Evolutionary conservation across 805 yeast species (phyloP).

Genomic region (Yamadazyma nakazawae): DNA sequence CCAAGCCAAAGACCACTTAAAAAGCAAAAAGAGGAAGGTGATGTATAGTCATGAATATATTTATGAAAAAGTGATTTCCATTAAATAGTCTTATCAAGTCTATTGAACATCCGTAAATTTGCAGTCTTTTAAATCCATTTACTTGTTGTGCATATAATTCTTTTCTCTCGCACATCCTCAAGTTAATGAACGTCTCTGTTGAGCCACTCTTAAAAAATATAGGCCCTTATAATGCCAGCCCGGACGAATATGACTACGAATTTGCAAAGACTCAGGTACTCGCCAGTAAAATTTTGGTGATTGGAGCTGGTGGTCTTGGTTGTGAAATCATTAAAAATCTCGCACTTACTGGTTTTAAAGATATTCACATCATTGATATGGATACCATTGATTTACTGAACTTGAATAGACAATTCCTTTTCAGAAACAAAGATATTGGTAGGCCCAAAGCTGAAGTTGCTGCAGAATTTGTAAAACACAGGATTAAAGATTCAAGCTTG

Average conservation of each 20-base stretch:
- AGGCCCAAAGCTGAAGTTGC: conserved; percentile 65
- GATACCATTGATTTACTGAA: conserved; percentile 78
- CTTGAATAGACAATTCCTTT: conserved; percentile 72
- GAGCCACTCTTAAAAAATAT: conserved; percentile 14
- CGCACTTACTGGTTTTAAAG: conserved; percentile 63
- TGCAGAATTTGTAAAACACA: conserved; percentile 47
- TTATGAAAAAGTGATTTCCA: not conserved
- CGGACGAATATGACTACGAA: conserved; percentile 27
- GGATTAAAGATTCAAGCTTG: conserved; percentile 39
- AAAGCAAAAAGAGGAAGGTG: conserved; percentile 17
- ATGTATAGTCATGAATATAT: not conserved
- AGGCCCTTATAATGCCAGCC: conserved; percentile 42
- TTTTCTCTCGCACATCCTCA: not conserved
- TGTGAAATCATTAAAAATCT: conserved; percentile 75
- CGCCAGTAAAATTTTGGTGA: conserved; percentile 34
- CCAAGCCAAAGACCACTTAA: conserved; percentile 8
- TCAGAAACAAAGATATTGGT: conserved; percentile 60
- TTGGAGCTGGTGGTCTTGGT: conserved; percentile 85
- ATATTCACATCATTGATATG: conserved; percentile 74
- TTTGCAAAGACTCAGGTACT: conserved; percentile 22
- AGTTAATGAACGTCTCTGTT: conserved; percentile 1
- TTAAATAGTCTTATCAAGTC: not conserved
- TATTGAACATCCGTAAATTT: not conserved
- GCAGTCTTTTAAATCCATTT: not conserved
- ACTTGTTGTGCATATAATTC: not conserved